Conservation (phyloP, 495 filamentous ascomycete genomes). For the Sporormia fimetaria region DNA sequence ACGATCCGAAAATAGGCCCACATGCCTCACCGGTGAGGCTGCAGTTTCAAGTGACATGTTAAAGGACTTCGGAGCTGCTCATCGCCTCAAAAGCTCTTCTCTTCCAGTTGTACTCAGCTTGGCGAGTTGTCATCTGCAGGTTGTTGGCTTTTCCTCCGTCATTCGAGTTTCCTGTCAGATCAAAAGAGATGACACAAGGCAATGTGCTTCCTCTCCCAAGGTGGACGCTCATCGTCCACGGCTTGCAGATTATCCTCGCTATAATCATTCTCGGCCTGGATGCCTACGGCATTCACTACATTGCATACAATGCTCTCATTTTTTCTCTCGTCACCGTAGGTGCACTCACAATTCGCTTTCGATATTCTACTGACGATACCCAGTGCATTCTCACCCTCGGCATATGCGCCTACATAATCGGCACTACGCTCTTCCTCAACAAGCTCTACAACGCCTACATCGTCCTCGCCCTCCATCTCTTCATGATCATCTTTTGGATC, state of each 20-base stretch:
- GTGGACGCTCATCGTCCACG: slow-evolving; percentile 12
- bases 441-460: slow-evolving; percentile 15
- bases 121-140: not conserved
- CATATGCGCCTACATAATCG: slow-evolving; percentile 8
- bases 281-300: slow-evolving; percentile 20
- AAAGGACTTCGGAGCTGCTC: too few species aligned
- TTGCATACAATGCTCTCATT: slow-evolving; percentile 19
- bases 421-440: slow-evolving; percentile 5
- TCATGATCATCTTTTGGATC: slow-evolving; percentile 23
- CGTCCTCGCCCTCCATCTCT: slow-evolving; percentile 10
- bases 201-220: slow-evolving; percentile 4
- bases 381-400: slow-evolving; percentile 16
- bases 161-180: not conserved
- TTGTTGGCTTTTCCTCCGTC: not conserved
- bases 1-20: too few species aligned
- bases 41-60: too few species aligned
- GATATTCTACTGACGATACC: not conserved
- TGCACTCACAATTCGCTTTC: not conserved
- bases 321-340: slow-evolving; percentile 22
- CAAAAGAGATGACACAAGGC: not conserved
- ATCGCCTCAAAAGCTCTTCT: not conserved
- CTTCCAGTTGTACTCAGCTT: not conserved
- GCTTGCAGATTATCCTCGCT: slow-evolving; percentile 10
- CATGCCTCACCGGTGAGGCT: too few species aligned
- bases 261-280: slow-evolving; percentile 21